Conservation (phyloP, 2,329 filamentous ascomycete genomes). For the Fusarium oxysporum region DNA sequence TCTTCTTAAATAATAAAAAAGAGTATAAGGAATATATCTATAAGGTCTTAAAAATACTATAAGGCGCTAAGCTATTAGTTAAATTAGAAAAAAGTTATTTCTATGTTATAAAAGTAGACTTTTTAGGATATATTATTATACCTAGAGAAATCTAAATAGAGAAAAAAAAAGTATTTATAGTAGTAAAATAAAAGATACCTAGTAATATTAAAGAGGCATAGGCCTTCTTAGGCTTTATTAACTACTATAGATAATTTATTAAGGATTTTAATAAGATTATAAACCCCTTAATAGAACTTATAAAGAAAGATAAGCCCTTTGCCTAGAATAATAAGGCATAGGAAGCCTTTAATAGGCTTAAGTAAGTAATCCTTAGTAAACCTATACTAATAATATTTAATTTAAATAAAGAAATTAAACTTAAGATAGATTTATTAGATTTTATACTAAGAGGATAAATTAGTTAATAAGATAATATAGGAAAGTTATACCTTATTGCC, state of each 20-base stretch:
- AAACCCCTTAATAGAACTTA: constrained; percentile 8
- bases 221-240: constrained; percentile 23
- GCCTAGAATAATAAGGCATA: not conserved
- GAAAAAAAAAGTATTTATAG: constrained; percentile 18
- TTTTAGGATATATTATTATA: constrained; percentile 23
- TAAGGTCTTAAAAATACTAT: constrained; percentile 23
- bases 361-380: not conserved
- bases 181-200: not conserved
- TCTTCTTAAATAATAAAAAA: not conserved
- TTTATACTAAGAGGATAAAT: too few species aligned
- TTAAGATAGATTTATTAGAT: too few species aligned
- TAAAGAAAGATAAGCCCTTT: not conserved
- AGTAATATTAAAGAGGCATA: constrained; percentile 24
- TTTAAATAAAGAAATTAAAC: too few species aligned
- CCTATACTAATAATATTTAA: not conserved
- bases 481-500: too few species aligned
- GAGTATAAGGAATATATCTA: too few species aligned
- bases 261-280: constrained; percentile 21
- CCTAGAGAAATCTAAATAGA: constrained; percentile 28
- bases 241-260: constrained; percentile 36
- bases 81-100: constrained; percentile 30
- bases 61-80: constrained; percentile 30
- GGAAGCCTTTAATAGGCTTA: not conserved
- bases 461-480: too few species aligned
- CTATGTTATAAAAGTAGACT: constrained; percentile 19